Percentiles rank a stretch among this genome's conserved stretches.
Evolutionary conservation across 441 rosid genomes (phyloP).

Genomic region (Gossypium davidsonii): DNA sequence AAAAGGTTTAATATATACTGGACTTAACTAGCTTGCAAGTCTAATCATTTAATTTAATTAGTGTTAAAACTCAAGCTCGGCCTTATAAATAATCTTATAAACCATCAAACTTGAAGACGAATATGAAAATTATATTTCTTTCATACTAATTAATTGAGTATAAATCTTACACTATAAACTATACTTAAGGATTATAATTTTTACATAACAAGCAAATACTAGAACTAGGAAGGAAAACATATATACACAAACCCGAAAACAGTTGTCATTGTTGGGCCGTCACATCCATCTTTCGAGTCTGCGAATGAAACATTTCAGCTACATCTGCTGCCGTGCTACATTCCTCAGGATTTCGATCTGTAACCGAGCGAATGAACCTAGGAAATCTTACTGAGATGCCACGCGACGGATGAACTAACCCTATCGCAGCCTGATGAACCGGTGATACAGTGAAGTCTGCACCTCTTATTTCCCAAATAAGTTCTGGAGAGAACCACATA

Average conservation of each 20-base stretch:
- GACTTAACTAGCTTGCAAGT: too few species aligned
- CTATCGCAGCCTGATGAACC: slow-evolving; percentile 65
- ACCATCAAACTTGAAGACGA: too few species aligned
- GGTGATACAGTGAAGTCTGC: slow-evolving; percentile 83
- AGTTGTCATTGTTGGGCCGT: slow-evolving; percentile 6
- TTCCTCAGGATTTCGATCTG: slow-evolving; percentile 59
- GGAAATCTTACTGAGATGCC: slow-evolving; percentile 86
- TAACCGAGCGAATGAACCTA: slow-evolving; percentile 40
- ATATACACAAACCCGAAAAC: not conserved
- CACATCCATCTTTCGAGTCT: slow-evolving; percentile 64
- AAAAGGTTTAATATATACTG: too few species aligned
- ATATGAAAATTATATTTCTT: too few species aligned
- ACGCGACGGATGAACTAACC: slow-evolving; percentile 73
- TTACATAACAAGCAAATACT: not conserved
- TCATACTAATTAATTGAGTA: too few species aligned
- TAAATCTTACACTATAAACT: not conserved
- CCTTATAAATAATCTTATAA: too few species aligned
- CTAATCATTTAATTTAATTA: too few species aligned
- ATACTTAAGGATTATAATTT: too few species aligned
- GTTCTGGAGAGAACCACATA: slow-evolving; percentile 67
- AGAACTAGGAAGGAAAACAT: not conserved
- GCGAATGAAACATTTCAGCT: slow-evolving; percentile 68
- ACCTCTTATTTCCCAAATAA: slow-evolving; percentile 79
- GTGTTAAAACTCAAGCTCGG: too few species aligned
- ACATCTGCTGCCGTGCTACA: slow-evolving; percentile 66